These are phyloP conservation scores for Collybia nuda DNA, from an alignment of 768 basidiomycete species.

Conservation along the genomic window DNA sequence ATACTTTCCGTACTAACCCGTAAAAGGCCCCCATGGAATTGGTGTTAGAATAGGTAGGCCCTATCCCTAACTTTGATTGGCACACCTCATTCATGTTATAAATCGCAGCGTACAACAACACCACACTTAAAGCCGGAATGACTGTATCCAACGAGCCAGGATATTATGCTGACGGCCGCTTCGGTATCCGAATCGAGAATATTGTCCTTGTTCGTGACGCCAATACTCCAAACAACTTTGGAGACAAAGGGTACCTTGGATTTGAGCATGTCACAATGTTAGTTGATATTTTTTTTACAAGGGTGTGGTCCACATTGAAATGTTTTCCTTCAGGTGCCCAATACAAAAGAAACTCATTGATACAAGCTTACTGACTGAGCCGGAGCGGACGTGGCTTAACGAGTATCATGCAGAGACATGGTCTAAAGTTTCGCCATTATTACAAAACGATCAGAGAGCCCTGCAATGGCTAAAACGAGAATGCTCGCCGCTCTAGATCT, in stretches of 20 bases:
- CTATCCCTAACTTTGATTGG: neutral
- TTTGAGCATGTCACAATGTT: slow-evolving; percentile 90
- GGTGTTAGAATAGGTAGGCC: slow-evolving; percentile 52
- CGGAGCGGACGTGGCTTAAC: slow-evolving; percentile 82
- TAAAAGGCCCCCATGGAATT: slow-evolving; percentile 58
- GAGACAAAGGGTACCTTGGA: slow-evolving; percentile 77
- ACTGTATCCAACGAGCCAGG: slow-evolving; percentile 94
- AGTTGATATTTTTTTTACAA: slow-evolving; percentile 22
- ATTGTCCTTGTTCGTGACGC: slow-evolving; percentile 75
- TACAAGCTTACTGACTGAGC: slow-evolving; percentile 49
- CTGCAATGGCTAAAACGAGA: slow-evolving; percentile 64
- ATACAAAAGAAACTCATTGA: slow-evolving; percentile 87
- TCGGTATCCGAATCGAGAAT: slow-evolving; percentile 92
- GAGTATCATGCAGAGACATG: slow-evolving; percentile 76
- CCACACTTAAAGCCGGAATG: slow-evolving; percentile 79
- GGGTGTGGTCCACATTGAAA: neutral
- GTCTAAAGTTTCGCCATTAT: slow-evolving; percentile 70
- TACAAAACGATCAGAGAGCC: slow-evolving; percentile 61
- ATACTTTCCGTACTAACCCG: neutral
- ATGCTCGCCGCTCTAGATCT: slow-evolving; percentile 37
- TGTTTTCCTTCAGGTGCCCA: slow-evolving; percentile 55
- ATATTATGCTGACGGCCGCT: slow-evolving; percentile 87
- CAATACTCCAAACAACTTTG: slow-evolving; percentile 77
- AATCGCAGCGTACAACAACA: slow-evolving; percentile 63
- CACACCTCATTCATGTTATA: neutral